Conservation (phyloP, 345 rosid genomes). For the Citrus cavaleriei region DNA sequence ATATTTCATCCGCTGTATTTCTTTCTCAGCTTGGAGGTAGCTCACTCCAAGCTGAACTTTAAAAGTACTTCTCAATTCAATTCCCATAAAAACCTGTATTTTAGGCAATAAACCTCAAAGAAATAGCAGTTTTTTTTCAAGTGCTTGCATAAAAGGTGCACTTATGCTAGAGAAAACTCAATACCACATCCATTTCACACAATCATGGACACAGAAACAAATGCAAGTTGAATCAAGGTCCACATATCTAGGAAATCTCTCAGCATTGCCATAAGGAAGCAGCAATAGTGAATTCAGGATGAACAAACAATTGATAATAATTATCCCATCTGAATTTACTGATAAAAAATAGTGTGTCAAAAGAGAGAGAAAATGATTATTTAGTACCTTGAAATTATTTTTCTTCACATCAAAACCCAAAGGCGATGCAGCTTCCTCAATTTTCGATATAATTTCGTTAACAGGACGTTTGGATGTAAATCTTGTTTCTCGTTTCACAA, state of each 20-base stretch:
- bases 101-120: neutral
- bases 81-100: neutral
- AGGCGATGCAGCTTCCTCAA: constrained; percentile 80
- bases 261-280: neutral
- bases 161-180: neutral
- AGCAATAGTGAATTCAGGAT: neutral
- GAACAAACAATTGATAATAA: neutral
- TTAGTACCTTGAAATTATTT: constrained; percentile 79
- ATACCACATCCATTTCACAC: neutral
- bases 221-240: neutral
- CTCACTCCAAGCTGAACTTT: neutral
- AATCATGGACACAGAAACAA: neutral
- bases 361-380: neutral
- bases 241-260: neutral
- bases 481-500: constrained; percentile 86
- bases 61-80: neutral
- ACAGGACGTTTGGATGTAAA: constrained; percentile 87
- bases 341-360: neutral
- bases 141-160: neutral
- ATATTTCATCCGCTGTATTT: neutral
- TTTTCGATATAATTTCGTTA: constrained; percentile 83
- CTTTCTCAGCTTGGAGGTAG: neutral
- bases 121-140: neutral
- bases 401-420: constrained; percentile 95
- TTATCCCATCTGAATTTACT: neutral